A percentile compares a stretch with the other conserved stretches of the same genome.
Conservation (phyloP, 2,329 filamentous ascomycete species). For the Didymellaceae sp. region DNA sequence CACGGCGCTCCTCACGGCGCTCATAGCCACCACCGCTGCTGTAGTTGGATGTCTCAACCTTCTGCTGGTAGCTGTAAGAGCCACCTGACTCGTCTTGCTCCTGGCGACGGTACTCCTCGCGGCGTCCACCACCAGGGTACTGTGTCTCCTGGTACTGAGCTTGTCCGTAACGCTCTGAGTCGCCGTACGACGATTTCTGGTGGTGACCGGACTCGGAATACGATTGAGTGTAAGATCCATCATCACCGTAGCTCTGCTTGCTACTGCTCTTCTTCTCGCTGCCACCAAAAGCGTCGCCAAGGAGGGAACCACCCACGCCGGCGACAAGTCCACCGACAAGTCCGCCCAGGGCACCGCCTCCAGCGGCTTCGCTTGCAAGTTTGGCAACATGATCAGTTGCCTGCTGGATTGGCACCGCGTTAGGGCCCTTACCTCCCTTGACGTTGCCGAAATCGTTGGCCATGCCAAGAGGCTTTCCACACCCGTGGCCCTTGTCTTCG, state of each 20-base stretch:
- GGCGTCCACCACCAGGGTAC: slow-evolving; percentile 63
- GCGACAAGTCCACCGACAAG: slow-evolving; percentile 73
- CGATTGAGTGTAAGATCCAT: slow-evolving; percentile 67
- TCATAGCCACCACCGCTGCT: slow-evolving; percentile 60
- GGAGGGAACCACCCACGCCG: slow-evolving; percentile 64
- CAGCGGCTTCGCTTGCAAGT: slow-evolving; percentile 65
- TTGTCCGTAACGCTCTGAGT: slow-evolving; percentile 63
- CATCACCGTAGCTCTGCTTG: slow-evolving; percentile 61
- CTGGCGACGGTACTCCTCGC: slow-evolving; percentile 67
- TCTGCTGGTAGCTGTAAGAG: slow-evolving; percentile 65
- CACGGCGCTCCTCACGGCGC: slow-evolving; percentile 62
- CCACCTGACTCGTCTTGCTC: slow-evolving; percentile 59
- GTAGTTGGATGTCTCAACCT: slow-evolving; percentile 60
- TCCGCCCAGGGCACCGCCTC: slow-evolving; percentile 71
- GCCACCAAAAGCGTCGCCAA: slow-evolving; percentile 65
- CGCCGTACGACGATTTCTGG: slow-evolving; percentile 38
- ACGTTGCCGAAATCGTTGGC: slow-evolving; percentile 61
- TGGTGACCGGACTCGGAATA: slow-evolving; percentile 68
- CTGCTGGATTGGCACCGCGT: slow-evolving; percentile 36
- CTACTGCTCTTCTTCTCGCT: slow-evolving; percentile 62
- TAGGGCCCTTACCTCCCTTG: slow-evolving; percentile 53
- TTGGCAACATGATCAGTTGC: slow-evolving; percentile 53
- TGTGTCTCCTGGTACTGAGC: slow-evolving; percentile 66
- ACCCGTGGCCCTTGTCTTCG: slow-evolving; percentile 84
- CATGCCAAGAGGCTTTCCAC: slow-evolving; percentile 79